A percentile compares a stretch with the other conserved stretches of the same genome.
phyloP scores from a whole-genome alignment of 768 basidiomycete species.

The Lactifluus rugatus region DNA sequence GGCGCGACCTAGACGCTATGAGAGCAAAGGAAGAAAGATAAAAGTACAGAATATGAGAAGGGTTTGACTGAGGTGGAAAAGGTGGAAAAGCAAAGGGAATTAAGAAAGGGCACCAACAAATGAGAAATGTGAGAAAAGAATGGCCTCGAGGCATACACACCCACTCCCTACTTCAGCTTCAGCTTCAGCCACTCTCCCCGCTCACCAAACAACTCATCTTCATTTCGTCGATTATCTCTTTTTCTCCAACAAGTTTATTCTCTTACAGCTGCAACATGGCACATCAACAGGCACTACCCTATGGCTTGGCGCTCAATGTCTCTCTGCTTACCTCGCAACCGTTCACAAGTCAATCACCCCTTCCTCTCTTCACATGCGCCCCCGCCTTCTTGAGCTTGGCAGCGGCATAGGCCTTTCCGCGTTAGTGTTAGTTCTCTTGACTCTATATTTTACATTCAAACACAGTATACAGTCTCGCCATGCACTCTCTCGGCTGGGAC shows the following conservation, averaged over 20 bases:
- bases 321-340: no score
- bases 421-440: no score
- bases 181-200: constrained; percentile 30
- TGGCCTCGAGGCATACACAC: constrained; percentile 14
- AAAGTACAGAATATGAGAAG: constrained; percentile 6
- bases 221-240: constrained; percentile 29
- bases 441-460: not conserved
- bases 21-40: not conserved
- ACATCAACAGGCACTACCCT: no score
- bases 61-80: not conserved
- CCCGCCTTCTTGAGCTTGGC: no score
- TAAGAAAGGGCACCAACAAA: constrained; percentile 5
- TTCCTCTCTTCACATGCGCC: no score
- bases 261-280: constrained; percentile 33
- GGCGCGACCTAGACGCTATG: constrained; percentile 20
- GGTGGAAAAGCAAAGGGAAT: constrained; percentile 19
- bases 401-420: constrained; percentile 37
- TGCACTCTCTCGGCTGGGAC: constrained; percentile 53
- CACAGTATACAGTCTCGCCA: no score
- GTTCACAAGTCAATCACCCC: no score
- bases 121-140: constrained; percentile 3
- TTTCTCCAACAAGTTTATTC: constrained; percentile 31
- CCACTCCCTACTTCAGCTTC: not conserved
- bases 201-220: constrained; percentile 44
- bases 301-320: no score